phyloP scores from a whole-genome alignment of 805 yeast species.

The Yueomyces sp. region DNA sequence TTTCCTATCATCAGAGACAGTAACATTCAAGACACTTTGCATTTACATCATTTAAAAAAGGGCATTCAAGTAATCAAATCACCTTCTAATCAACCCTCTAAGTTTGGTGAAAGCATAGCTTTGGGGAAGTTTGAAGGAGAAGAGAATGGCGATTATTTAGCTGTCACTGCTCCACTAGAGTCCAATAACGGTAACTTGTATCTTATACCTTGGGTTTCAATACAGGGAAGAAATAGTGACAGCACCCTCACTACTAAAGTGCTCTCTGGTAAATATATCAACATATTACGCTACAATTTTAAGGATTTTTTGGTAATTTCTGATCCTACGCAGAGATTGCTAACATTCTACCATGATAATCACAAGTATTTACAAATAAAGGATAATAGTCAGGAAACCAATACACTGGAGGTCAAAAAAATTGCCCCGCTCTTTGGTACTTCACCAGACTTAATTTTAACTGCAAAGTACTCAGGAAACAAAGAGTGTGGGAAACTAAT shows the following conservation, averaged over 20 bases:
- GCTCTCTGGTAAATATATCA: constrained; percentile 31
- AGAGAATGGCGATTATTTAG: constrained; percentile 27
- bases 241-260: constrained; percentile 5
- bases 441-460: constrained; percentile 32
- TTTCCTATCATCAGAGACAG: neutral
- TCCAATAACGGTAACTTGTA: constrained; percentile 31
- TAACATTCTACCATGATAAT: constrained; percentile 9
- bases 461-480: constrained; percentile 30
- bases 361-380: constrained; percentile 18
- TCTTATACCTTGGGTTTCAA: constrained; percentile 25
- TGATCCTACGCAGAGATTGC: constrained; percentile 37
- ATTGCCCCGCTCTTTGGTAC: constrained; percentile 26
- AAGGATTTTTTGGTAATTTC: constrained; percentile 30
- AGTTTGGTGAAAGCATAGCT: constrained; percentile 35
- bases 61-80: neutral
- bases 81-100: constrained; percentile 6
- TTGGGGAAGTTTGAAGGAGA: constrained; percentile 29
- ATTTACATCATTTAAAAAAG: neutral
- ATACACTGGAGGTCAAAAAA: constrained; percentile 23
- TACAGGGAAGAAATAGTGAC: neutral
- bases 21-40: neutral
- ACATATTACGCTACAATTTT: constrained; percentile 17
- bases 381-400: constrained; percentile 11
- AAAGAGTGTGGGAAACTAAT: constrained; percentile 12
- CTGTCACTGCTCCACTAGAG: constrained; percentile 40